Evolutionary conservation across 495 filamentous ascomycete genomes (phyloP).

Genomic region (Clavariopsis aquatica): DNA sequence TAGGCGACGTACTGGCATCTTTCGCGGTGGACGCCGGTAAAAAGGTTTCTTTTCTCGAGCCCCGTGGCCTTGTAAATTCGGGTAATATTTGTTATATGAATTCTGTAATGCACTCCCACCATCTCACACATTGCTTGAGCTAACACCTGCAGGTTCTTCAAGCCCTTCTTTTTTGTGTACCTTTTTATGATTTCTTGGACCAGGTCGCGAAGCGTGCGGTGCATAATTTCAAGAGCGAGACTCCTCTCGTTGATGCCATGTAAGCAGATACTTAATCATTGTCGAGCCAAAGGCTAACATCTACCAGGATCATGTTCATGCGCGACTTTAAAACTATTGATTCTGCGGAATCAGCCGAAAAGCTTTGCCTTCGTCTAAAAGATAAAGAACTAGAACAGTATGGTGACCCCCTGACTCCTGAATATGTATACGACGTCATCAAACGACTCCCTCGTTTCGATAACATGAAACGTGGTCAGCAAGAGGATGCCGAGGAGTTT

Average conservation of each 20-base stretch:
- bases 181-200: conserved; percentile 93
- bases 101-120: conserved; percentile 64
- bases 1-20: conserved; percentile 70
- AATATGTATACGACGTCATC: conserved; percentile 94
- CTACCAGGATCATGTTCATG: conserved; percentile 86
- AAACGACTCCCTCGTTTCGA: conserved; percentile 81
- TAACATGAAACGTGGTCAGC: conserved; percentile 92
- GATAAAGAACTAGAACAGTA: conserved; percentile 83
- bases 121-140: conserved; percentile 5
- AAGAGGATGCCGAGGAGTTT: conserved; percentile 98
- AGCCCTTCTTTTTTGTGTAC: conserved; percentile 86
- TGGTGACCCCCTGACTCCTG: conserved; percentile 87
- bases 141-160: conserved; percentile 70
- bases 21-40: conserved; percentile 62
- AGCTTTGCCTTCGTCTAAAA: conserved; percentile 72
- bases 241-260: conserved; percentile 92
- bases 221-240: conserved; percentile 92
- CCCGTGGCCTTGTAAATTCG: conserved; percentile 92
- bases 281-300: background rate
- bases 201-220: conserved; percentile 77
- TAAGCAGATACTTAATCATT: conserved; percentile 51
- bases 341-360: conserved; percentile 71
- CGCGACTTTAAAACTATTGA: conserved; percentile 85
- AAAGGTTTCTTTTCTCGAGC: conserved; percentile 83
- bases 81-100: conserved; percentile 99